A percentile compares a stretch with the other conserved stretches of the same genome.
These are phyloP conservation scores for Pueraria montana DNA, from an alignment of 306 rosid species.

Conservation along the genomic window DNA sequence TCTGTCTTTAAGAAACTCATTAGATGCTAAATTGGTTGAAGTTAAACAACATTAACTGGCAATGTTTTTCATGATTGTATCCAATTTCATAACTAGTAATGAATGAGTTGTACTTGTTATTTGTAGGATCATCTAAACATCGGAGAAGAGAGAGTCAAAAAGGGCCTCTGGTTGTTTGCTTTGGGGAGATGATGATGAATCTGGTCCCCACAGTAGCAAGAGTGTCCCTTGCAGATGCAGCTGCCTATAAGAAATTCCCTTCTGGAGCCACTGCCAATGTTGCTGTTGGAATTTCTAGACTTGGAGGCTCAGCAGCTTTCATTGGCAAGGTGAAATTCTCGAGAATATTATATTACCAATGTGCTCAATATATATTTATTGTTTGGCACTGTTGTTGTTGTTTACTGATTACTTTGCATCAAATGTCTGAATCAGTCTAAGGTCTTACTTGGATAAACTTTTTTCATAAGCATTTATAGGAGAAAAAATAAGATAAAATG, in stretches of 20 bases:
- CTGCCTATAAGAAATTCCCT: constrained; percentile 43
- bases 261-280: constrained; percentile 53
- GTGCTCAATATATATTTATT: no score
- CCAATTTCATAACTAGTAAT: neutral
- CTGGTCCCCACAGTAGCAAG: constrained; percentile 37
- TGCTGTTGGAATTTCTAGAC: constrained; percentile 50
- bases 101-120: constrained; percentile 14
- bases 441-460: neutral
- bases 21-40: neutral
- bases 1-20: neutral
- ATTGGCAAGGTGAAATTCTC: constrained; percentile 54
- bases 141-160: neutral
- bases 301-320: constrained; percentile 51
- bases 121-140: constrained; percentile 44
- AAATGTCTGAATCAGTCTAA: neutral
- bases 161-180: constrained; percentile 46
- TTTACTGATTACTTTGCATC: neutral
- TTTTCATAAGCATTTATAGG: neutral
- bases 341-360: neutral
- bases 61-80: neutral
- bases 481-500: neutral
- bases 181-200: constrained; percentile 57
- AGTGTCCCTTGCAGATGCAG: constrained; percentile 50
- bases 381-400: neutral
- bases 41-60: neutral